Base-by-base conservation (phyloP, 805 yeast species). In the Starmera caribaea region DNA sequence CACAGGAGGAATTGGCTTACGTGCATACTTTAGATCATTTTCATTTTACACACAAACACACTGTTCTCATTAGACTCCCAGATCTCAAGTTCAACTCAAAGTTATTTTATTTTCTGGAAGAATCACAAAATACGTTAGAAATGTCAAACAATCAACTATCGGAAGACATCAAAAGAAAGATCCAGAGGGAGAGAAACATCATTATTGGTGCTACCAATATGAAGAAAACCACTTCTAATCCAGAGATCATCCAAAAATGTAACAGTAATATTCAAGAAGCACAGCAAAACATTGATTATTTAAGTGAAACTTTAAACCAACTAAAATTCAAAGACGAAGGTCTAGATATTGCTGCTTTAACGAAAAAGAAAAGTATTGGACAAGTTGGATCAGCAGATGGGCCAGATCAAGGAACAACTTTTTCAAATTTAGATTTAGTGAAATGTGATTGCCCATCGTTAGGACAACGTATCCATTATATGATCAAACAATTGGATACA, bases 401-500 rank as follows among this genome's bases (percentile, higher is more conserved):
- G n/a, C 10, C 26, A 11, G 15, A 36, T 13, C 36, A 30, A 11
- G 21, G 37, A 3, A 31, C 36, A 11, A 53, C 56, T 17, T 83
- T 72, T 53, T 74, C 90, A 0, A 71, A 84, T 16, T 65, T 84
- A 48, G 98, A 92, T 58, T 68, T 92, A 41, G 72, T 87, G 56
- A 88, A 88, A 51, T 88, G 87, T 55, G 97, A 92, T 53, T 85
- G 96, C 50, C 96, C 97, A 1, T 85, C 95, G 0, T 66, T 92
- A 49, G 96, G 97, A 10, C 96, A 92, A 52, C 76, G 92, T 46
- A 92, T 92, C 54, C 96, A 87, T 61, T 80, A 85, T 51, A 89
- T 92, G 97, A 72, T 90, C 40, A 97, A 89, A 62, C 95, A 88
- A 60, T 69, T 92, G 43, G 96, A 89, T 57, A 88, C 90, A 60